phyloP scores from a whole-genome alignment of 1,139 yeast genomes.

The Zygosaccharomyces pseudobailii region DNA sequence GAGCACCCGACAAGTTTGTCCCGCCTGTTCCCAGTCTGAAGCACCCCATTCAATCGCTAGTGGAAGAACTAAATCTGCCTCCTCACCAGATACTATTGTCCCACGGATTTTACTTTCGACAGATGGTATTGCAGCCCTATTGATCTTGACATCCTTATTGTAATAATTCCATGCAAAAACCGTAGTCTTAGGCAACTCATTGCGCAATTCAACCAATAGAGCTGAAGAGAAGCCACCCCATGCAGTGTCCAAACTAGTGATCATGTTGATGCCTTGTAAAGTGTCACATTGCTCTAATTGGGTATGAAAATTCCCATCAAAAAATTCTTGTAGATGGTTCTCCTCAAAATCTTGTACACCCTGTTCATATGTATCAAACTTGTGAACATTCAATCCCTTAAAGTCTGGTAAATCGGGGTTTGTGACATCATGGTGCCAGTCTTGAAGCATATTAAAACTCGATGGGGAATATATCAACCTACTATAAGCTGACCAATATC shows the following conservation, averaged over 20 bases:
- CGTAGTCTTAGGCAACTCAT: conserved; percentile 65
- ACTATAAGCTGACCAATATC: conserved; percentile 80
- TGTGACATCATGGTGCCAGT: conserved; percentile 44
- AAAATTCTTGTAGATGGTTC: conserved; percentile 41
- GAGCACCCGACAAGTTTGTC: conserved; percentile 19
- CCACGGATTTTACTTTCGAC: conserved; percentile 26
- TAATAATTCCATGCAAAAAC: conserved; percentile 55
- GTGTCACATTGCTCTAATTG: conserved; percentile 74
- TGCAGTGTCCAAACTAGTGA: conserved; percentile 65
- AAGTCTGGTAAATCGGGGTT: conserved; percentile 35
- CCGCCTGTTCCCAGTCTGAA: conserved; percentile 30
- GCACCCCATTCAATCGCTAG: conserved; percentile 17
- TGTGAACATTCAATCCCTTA: conserved; percentile 22
- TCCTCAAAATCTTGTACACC: conserved; percentile 49
- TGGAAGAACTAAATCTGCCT: conserved; percentile 31
- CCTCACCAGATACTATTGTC: conserved; percentile 22
- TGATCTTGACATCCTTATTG: conserved; percentile 26
- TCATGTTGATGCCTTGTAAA: conserved; percentile 62
- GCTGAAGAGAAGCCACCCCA: conserved; percentile 79
- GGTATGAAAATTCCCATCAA: conserved; percentile 56
- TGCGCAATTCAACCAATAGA: conserved; percentile 51
- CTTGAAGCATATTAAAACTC: conserved; percentile 47
- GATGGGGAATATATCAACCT: conserved; percentile 63
- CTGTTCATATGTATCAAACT: conserved; percentile 40
- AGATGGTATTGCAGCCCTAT: conserved; percentile 10